Evolutionary conservation across 805 yeast species (phyloP).

Genomic region (Lipomyces japonicus): DNA sequence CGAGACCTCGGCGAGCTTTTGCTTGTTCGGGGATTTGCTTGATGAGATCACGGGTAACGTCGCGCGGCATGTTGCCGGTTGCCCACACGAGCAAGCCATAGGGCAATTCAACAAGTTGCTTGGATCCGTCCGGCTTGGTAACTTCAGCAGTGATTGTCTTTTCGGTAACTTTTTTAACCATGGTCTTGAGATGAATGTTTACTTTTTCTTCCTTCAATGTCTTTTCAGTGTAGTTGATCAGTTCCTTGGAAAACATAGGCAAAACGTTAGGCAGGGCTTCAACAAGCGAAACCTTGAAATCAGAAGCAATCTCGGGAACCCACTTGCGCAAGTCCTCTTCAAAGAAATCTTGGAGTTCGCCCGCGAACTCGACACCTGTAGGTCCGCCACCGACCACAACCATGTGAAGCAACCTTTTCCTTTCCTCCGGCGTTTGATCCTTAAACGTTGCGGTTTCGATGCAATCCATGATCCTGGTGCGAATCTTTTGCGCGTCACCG

Average conservation of each 20-base stretch:
- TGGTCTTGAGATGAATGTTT: constrained; percentile 73
- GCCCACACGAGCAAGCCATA: constrained; percentile 97
- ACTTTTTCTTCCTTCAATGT: constrained; percentile 67
- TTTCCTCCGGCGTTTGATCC: constrained; percentile 70
- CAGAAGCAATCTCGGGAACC: constrained; percentile 81
- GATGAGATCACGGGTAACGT: constrained; percentile 63
- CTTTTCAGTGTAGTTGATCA: constrained; percentile 67
- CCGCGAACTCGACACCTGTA: constrained; percentile 97
- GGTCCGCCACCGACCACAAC: constrained; percentile 99
- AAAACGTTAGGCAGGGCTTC: constrained; percentile 91
- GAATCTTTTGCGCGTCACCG: constrained; percentile 78
- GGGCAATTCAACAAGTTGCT: constrained; percentile 62
- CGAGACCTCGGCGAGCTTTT: constrained; percentile 84
- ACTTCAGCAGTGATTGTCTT: constrained; percentile 65
- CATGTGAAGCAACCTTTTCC: constrained; percentile 78
- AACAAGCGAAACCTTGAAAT: constrained; percentile 76
- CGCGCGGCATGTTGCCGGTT: constrained; percentile 91
- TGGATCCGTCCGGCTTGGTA: constrained; percentile 63
- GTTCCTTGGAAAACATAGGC: constrained; percentile 45
- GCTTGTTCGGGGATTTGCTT: constrained; percentile 62
- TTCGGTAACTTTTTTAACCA: constrained; percentile 80
- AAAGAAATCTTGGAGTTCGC: constrained; percentile 90
- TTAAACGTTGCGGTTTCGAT: constrained; percentile 84
- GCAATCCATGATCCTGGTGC: constrained; percentile 77
- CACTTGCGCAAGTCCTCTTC: constrained; percentile 85